Evolutionary conservation across 1,139 yeast species (phyloP).

Genomic region (Williopsis jadinii): DNA sequence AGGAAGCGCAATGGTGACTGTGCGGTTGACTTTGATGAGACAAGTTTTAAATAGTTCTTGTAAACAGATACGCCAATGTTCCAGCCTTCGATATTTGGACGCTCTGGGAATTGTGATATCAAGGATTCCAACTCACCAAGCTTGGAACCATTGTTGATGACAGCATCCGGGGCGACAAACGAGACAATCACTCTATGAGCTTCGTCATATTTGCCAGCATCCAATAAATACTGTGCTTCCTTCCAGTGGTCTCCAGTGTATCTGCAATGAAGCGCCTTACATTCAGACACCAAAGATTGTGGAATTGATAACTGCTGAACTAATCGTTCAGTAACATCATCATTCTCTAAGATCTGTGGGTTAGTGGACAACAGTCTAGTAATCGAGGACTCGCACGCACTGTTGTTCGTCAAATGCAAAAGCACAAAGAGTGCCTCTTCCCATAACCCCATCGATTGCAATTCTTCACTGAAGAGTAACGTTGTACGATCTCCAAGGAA

Average conservation of each 20-base stretch:
- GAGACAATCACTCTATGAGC: constrained; percentile 56
- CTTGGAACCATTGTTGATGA: constrained; percentile 38
- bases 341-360: constrained; percentile 33
- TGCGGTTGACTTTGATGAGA: constrained; percentile 10
- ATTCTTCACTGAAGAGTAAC: constrained; percentile 44
- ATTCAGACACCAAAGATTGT: constrained; percentile 37
- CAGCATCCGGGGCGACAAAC: constrained; percentile 63
- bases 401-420: constrained; percentile 44
- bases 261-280: constrained; percentile 42
- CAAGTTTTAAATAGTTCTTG: constrained; percentile 33
- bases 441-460: constrained; percentile 43
- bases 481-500: constrained; percentile 40
- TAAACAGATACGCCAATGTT: constrained; percentile 51
- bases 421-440: constrained; percentile 57
- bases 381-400: constrained; percentile 33
- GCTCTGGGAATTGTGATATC: constrained; percentile 40
- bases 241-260: constrained; percentile 44
- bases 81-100: constrained; percentile 48
- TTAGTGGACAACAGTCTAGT: constrained; percentile 41
- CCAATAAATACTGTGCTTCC: constrained; percentile 55
- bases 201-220: constrained; percentile 52
- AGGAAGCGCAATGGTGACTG: constrained; percentile 30
- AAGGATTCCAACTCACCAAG: constrained; percentile 35
- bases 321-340: constrained; percentile 28
- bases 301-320: constrained; percentile 40